Base-by-base conservation (phyloP, 192 early-diverging fungal genomes). In the Thoreauomyces humboldtii region DNA sequence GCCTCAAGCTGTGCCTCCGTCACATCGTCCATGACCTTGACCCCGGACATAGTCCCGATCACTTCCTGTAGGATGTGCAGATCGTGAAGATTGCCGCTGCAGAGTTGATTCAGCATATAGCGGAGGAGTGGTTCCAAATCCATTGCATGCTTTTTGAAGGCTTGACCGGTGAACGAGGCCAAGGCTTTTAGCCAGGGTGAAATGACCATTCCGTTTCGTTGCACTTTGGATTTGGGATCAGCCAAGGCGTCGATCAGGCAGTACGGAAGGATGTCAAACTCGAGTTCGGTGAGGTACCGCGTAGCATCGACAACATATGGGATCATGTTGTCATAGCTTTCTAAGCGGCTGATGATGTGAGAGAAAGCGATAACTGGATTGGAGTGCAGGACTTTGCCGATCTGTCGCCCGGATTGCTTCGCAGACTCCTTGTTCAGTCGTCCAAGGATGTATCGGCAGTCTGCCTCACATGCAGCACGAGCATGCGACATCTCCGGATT, bases 321-420 rank as follows among this genome's bases (percentile, higher is more conserved):
- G 9, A 88, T 89, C 77, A 89, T 68, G 61, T 92, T 94, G 63
- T 91, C 86, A 71, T 91, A 91, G 2, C 67, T 65, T 65, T 90
- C 81, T 2, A 92, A 69, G 36, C 81, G 84, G 25, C 84, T 79
- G 36, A 91, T 73, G 32, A 90, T 81, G 47, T 84, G 77, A 0
- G 74, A 66, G 69, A 90, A 92, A 0, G 89, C 86, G 34, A 90
- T 75, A 4, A 77, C 67, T 0, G 92, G 92, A 56, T 92, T 92
- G 2, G 83, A 80, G 63, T 92, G 90, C 4, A 82, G 75, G 29
- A 86, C 61, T 67, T 91, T 90, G 17, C 82, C 89, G 47, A 92
- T 80, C 62, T 81, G 78, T 22, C 90, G 76, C 11, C 89, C 90
- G 28, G 83, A 83, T 31, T 84, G 77, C 47, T 89, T 88, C n/a